These are phyloP conservation scores for Vittaforma corneae DNA, from an alignment of 371 early-diverging fungal species.

Conservation along the genomic window DNA sequence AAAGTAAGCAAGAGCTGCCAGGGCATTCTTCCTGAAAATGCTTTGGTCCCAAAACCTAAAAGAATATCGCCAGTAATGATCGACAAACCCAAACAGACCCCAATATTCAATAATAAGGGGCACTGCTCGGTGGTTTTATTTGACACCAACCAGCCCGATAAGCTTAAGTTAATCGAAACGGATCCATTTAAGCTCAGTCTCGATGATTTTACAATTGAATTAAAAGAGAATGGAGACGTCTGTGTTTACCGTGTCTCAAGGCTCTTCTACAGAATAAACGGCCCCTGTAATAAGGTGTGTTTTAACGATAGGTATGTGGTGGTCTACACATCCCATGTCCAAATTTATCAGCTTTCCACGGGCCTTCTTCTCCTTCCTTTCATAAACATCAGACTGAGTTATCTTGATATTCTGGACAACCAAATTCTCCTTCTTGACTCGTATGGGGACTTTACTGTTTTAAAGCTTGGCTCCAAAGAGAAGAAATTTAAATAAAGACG, in stretches of 20 bases:
- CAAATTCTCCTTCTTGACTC: slow-evolving; percentile 33
- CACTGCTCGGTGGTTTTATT: slow-evolving; percentile 18
- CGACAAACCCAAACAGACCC: neutral
- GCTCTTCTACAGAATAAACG: slow-evolving; percentile 38
- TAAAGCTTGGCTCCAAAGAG: slow-evolving; percentile 45
- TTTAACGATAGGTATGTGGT: slow-evolving; percentile 27
- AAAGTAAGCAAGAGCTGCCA: neutral
- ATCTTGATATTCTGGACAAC: slow-evolving; percentile 37
- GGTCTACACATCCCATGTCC: slow-evolving; percentile 20
- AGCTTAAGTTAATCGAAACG: slow-evolving; percentile 1
- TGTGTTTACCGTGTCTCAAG: slow-evolving; percentile 22
- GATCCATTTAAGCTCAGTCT: slow-evolving; percentile 13
- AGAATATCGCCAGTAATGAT: slow-evolving; percentile 3
- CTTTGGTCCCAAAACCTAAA: slow-evolving; percentile 3
- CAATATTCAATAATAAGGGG: neutral
- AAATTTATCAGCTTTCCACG: slow-evolving; percentile 45
- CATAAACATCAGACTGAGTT: slow-evolving; percentile 29
- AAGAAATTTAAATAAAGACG: no score
- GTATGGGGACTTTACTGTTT: slow-evolving; percentile 32
- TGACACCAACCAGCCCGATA: slow-evolving; percentile 17
- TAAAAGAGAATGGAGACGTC: slow-evolving; percentile 27
- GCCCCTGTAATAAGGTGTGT: slow-evolving; percentile 30
- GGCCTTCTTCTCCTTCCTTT: slow-evolving; percentile 48
- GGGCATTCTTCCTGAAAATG: neutral
- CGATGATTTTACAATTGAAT: slow-evolving; percentile 30